Base-by-base conservation (phyloP, 1,284 basidiomycete species). In the Melampsora larici-populina region DNA sequence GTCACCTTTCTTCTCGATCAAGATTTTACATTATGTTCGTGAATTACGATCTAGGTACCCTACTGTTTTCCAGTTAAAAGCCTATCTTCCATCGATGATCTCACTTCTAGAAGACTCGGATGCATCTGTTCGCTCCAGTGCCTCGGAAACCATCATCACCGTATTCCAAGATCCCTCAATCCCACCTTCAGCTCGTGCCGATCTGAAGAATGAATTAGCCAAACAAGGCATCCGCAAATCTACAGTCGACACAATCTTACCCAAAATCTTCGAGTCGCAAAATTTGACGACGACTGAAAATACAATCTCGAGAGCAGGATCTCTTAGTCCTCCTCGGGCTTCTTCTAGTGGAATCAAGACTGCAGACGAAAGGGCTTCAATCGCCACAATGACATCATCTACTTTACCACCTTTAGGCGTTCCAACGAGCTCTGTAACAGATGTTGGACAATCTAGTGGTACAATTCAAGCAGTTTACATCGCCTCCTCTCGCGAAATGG, bases 41-140 rank as follows among this genome's bases (percentile, higher is more conserved):
- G 90, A 72, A 33, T 71, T 76, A 18, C 64, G 72, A 24, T 73
- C 78, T 48, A 58, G 43, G 87, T 89, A 60, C 83, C 85, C 67
- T 87, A 91, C 89, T 73, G 87, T 88, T 70, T 91, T 97, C 80
- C 93, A 93, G 17, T 87, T 99, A 65, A 89, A 91, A 70, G 89
- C 92, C 1, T 96, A 92, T 84, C 87, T 97, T 40, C 85, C 91
- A 0, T 85, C 87, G 29, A 88, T 99, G 63, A 92, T 98, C 21
- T 91, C 90, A 74, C 86, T 90, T 60, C 87, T 99, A 29, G 92
- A 97, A 85, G 95, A 99, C 84, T 89, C 90, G 0, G 96, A 99
- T 82, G 89, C 90, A 4, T 89, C 89, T 80, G 96, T 99, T 67
- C 90, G 97, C 51, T 91, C 94, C 78, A 90, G 90, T 81, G 91